Base-by-base conservation (phyloP, 2,329 filamentous ascomycete species). In the Aspergillus sp. region DNA sequence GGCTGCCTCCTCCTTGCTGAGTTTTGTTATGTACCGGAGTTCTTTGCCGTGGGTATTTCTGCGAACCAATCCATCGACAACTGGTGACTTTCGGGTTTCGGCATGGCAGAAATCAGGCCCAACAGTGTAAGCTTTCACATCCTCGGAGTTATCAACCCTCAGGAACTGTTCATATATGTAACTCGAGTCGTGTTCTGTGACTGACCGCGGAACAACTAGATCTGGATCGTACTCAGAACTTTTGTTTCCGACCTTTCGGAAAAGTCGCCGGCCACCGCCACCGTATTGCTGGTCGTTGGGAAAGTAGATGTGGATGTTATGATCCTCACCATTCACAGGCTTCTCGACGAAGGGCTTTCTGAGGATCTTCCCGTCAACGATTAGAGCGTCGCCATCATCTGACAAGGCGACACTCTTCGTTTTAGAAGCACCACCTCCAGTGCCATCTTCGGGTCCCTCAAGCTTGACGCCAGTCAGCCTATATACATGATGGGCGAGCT, bases 271-370 rank as follows among this genome's bases (percentile, higher is more conserved):
- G 21, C 91, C 95, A 54, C 94, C 94, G 45, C 93, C 92, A 3
- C 92, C 91, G 45, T 89, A 83, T 40, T 89, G 88, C 53, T 76
- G 69, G 55, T 73, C 71, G 57, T 87, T 88, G 19, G 93, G 90
- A 66, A 95, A 97, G 75, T 97, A 99, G 51, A 99, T 97, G 73
- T 96, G 88, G 64, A 99, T 96, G 70, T 99, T 99, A 76, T 99
- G 94, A 66, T 99, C 93, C 73, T 99, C 94, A 31, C 94, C 94
- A 66, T 90, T 97, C n/a, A 91, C 92, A 0, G 94, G 94, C 71
- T 99, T 99, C 70, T 99, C 94, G 34, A 99, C 94, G 67, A 99
- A 99, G 0, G 94, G 94, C 68, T 99, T 99, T 62, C 82, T 87
- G 43, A 99, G 81, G 3, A 86, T 72, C 38, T 83, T 80, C 10